Evolutionary conservation across 345 rosid genomes (phyloP), one percentile per base, ranked within the genome.

Genomic region (Citrus inodora): DNA sequence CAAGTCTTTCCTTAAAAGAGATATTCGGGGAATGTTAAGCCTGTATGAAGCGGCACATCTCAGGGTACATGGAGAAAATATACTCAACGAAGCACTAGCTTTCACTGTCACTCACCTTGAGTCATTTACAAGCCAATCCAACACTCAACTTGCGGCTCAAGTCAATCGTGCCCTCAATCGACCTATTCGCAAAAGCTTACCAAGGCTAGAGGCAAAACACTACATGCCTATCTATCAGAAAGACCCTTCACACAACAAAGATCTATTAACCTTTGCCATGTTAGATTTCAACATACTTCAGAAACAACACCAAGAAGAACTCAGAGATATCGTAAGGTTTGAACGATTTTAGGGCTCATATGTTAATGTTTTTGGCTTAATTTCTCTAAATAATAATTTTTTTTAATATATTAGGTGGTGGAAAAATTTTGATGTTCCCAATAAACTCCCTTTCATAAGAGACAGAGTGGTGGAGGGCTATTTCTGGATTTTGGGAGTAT

Each of bases 41-140:
- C 83, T 89, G 9, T 89, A 86, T 24, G 88, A 88, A 64, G 89
- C 86, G 0, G 68, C 90, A 1, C 80, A 85, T 70, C 77, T 85
- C 8, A 78, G 82, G 13, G 55, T 79, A 3, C 79, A 75, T 1
- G 85, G 84, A 37, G 91, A 88, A 59, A 73, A 42, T 5, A 77
- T 81, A 35, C 77, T 89, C 7, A 83, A 84, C 24, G 84, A 84
- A 40, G 86, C 85, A 25, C 79, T 87, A 32, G 64, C 70, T 27
- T 89, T 83, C 74, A 75, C 86, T n/a, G 71, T 27, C 11, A 42
- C 79, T 21, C 27, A 79, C 28, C 83, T 86, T 9, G 68, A 61
- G 24, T 10, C 72, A 30, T 3, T 37, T 3, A 5, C 17, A 55
- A 67, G 9, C 17, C 19, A 2, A 7, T 22, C 21, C 9, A 73